These are phyloP conservation scores for Piromyces sp. DNA, from an alignment of 192 early-diverging fungal species.

Conservation along the genomic window DNA sequence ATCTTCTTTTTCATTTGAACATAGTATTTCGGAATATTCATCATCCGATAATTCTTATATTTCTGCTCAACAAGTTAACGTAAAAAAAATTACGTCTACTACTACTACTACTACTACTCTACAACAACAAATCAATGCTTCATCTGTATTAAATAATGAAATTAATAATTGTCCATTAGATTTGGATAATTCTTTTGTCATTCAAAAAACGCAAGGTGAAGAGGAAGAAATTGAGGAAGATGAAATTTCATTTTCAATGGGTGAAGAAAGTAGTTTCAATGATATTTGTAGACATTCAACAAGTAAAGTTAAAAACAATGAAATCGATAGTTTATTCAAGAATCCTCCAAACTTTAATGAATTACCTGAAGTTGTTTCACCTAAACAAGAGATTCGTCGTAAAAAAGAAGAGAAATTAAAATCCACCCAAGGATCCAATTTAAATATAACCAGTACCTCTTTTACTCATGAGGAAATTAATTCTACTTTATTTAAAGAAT, in stretches of 20 bases:
- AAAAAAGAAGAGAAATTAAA: not conserved
- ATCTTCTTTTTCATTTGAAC: not conserved
- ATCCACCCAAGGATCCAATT: too few species aligned
- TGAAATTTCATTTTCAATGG: not conserved
- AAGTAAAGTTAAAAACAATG: not conserved
- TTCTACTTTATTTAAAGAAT: not conserved
- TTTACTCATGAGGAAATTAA: not conserved
- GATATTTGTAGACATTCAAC: not conserved
- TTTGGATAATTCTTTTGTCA: not conserved
- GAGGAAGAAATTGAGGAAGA: not conserved
- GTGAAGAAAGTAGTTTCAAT: not conserved
- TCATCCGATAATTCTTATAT: not conserved
- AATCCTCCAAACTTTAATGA: not conserved
- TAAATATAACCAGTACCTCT: not conserved
- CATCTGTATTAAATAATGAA: not conserved
- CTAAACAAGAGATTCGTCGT: not conserved
- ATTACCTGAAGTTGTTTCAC: not conserved
- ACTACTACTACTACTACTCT: not conserved
- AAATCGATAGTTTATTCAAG: not conserved
- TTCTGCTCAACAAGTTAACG: not conserved
- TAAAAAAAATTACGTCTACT: not conserved
- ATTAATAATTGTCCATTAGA: not conserved
- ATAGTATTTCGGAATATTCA: not conserved
- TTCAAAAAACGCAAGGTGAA: not conserved
- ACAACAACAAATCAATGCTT: not conserved